These are phyloP conservation scores for Ilyonectria sp. DNA, from an alignment of 2,329 filamentous ascomycete species.

Conservation along the genomic window DNA sequence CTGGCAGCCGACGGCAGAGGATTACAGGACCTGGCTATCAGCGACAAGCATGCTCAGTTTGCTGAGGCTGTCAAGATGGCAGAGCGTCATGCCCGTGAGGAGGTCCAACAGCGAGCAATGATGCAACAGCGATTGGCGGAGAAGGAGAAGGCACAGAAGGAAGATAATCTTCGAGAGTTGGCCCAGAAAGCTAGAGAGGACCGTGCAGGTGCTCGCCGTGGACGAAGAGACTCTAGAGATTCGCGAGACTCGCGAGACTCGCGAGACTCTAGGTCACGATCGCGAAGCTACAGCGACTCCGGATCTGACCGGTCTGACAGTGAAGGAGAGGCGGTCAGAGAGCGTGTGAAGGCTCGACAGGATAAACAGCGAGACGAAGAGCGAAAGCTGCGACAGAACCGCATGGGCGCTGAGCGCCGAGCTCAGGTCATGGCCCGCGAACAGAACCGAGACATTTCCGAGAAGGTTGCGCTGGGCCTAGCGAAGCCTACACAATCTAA, in stretches of 20 bases:
- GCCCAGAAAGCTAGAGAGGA: constrained; percentile 95
- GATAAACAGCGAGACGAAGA: constrained; percentile 88
- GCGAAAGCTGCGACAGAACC: constrained; percentile 90
- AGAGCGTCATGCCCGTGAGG: constrained; percentile 93
- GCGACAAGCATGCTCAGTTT: constrained; percentile 98
- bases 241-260: constrained; percentile 56
- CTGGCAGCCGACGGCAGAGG: constrained; percentile 93
- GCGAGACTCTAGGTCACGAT: constrained; percentile 56
- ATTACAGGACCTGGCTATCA: constrained; percentile 94
- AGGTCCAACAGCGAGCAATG: constrained; percentile 90
- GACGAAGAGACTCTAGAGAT: constrained; percentile 53
- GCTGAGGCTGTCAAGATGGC: constrained; percentile 95
- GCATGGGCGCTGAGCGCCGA: constrained; percentile 94
- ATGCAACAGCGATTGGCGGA: constrained; percentile 98
- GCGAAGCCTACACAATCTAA: constrained; percentile 94
- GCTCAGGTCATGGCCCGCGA: constrained; percentile 95
- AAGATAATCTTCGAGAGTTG: constrained; percentile 89
- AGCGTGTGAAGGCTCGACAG: constrained; percentile 82
- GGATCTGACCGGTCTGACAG: constrained; percentile 65
- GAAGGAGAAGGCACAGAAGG: constrained; percentile 95
- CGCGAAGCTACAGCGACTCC: constrained; percentile 67
- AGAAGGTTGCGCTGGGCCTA: constrained; percentile 94
- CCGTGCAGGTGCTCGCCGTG: constrained; percentile 68
- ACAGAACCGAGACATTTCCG: constrained; percentile 96
- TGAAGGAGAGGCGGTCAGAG: constrained; percentile 80